These are phyloP conservation scores for Pseudogymnoascus sp. DNA, from an alignment of 2,329 filamentous ascomycete species.

Conservation along the genomic window DNA sequence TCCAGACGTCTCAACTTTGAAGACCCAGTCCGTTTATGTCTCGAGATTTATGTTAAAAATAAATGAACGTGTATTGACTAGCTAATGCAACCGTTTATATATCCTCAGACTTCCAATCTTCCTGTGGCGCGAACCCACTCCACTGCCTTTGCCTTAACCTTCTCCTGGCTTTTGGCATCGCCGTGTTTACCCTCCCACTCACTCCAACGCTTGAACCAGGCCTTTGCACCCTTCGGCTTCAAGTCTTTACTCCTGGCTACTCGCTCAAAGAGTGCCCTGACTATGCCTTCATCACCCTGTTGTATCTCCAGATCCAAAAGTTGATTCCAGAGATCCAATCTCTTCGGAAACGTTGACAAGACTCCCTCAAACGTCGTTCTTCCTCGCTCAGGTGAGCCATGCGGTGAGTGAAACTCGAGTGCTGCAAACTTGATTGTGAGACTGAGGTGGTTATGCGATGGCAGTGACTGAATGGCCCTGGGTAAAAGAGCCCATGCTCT, in stretches of 20 bases:
- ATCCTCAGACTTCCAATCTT: not conserved
- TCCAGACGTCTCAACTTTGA: slow-evolving; percentile 7
- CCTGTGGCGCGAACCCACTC: slow-evolving; percentile 51
- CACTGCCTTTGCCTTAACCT: slow-evolving; percentile 60
- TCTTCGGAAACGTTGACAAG: slow-evolving; percentile 76
- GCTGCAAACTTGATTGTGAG: slow-evolving; percentile 83
- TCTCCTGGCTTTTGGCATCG: slow-evolving; percentile 60
- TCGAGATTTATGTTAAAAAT: not conserved
- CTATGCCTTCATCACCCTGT: slow-evolving; percentile 47
- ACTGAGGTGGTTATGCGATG: slow-evolving; percentile 54
- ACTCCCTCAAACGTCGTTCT: slow-evolving; percentile 91
- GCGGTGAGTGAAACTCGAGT: slow-evolving; percentile 77
- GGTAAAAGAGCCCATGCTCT: slow-evolving; percentile 69
- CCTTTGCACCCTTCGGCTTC: slow-evolving; percentile 75
- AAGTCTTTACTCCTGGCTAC: slow-evolving; percentile 61
- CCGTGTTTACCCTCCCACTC: slow-evolving; percentile 76
- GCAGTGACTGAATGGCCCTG: slow-evolving; percentile 78
- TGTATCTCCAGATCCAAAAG: slow-evolving; percentile 76
- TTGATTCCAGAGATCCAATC: slow-evolving; percentile 88
- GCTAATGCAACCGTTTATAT: not conserved
- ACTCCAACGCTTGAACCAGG: slow-evolving; percentile 87
- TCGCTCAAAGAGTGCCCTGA: slow-evolving; percentile 75
- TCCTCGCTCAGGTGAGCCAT: slow-evolving; percentile 81
- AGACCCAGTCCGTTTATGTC: slow-evolving; percentile 7
- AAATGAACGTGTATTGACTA: slow-evolving; percentile 8